Conservation (phyloP, 805 yeast species). For the Millerozyma acaciae region DNA sequence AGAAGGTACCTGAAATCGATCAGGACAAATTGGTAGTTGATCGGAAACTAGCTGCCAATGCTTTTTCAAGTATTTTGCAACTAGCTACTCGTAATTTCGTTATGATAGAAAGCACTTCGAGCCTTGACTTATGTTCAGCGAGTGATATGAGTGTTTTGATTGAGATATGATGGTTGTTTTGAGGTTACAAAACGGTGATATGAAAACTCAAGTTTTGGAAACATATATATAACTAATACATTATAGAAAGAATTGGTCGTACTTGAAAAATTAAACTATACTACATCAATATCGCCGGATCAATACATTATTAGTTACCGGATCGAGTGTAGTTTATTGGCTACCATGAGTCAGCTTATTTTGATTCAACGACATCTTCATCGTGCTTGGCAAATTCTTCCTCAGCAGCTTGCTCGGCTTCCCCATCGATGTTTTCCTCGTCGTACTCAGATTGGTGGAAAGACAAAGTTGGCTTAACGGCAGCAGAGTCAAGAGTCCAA, state of each 20-base stretch:
- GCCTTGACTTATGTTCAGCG: slow-evolving; percentile 5
- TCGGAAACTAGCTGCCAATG: slow-evolving; percentile 22
- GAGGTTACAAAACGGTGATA: no score
- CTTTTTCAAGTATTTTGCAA: slow-evolving; percentile 24
- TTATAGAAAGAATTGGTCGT: no score
- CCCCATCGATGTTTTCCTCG: slow-evolving; percentile 46
- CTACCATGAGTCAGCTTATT: slow-evolving; percentile 5
- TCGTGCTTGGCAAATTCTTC: slow-evolving; percentile 51
- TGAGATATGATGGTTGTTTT: no score
- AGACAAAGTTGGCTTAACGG: slow-evolving; percentile 75
- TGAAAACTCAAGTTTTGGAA: no score
- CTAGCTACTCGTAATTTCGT: slow-evolving; percentile 19
- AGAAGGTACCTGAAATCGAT: background rate
- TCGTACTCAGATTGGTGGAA: slow-evolving; percentile 59
- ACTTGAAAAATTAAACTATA: no score
- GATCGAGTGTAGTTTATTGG: no score
- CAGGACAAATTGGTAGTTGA: slow-evolving; percentile 11
- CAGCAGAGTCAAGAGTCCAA: slow-evolving; percentile 83
- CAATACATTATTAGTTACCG: no score
- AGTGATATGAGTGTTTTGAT: slow-evolving; percentile 3
- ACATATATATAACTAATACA: no score
- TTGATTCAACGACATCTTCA: slow-evolving; percentile 13
- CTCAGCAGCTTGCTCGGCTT: slow-evolving; percentile 48
- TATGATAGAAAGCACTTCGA: slow-evolving; percentile 4
- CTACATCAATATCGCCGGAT: no score